Evolutionary conservation across 1,284 basidiomycete species (phyloP).

Genomic region (Malassezia dermatis): DNA sequence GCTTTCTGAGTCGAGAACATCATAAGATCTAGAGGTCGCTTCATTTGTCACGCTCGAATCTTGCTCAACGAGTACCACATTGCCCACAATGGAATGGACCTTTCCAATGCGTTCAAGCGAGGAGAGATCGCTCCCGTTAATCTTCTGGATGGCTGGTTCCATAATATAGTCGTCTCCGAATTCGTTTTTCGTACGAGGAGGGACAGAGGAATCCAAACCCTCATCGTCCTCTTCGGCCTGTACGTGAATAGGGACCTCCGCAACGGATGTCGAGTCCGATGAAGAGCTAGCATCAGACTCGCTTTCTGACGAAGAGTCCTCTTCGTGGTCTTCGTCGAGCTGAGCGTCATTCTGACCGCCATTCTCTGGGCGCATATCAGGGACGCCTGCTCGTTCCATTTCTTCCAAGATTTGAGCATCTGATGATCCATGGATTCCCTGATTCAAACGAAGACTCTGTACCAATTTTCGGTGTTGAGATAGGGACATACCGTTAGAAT

Average conservation of each 20-base stretch:
- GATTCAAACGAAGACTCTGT: not conserved
- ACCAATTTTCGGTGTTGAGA: slow-evolving; percentile 2
- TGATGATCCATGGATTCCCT: not conserved
- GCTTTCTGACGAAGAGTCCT: not conserved
- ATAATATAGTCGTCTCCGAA: slow-evolving; percentile 24
- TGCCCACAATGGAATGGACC: slow-evolving; percentile 40
- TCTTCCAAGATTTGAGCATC: not conserved
- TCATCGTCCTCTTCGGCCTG: slow-evolving; percentile 6
- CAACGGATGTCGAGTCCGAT: not conserved
- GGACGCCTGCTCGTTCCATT: not conserved
- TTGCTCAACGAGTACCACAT: slow-evolving; percentile 39
- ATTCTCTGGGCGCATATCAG: not conserved
- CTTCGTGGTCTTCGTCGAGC: not conserved
- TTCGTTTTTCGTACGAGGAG: slow-evolving; percentile 38
- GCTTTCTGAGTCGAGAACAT: slow-evolving; percentile 80
- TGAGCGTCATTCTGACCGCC: not conserved
- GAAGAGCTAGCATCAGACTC: not conserved
- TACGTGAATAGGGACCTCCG: not conserved
- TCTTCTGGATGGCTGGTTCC: slow-evolving; percentile 18
- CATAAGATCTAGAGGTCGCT: not conserved
- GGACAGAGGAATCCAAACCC: not conserved
- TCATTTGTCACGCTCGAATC: not conserved
- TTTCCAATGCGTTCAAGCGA: slow-evolving; percentile 27
- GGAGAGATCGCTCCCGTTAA: slow-evolving; percentile 20
- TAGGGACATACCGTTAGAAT: not conserved